A percentile compares a stretch with the other conserved stretches of the same genome.
These are phyloP conservation scores for Penicillium olsonii DNA, from an alignment of 2,329 filamentous ascomycete genomes.

Conservation along the genomic window DNA sequence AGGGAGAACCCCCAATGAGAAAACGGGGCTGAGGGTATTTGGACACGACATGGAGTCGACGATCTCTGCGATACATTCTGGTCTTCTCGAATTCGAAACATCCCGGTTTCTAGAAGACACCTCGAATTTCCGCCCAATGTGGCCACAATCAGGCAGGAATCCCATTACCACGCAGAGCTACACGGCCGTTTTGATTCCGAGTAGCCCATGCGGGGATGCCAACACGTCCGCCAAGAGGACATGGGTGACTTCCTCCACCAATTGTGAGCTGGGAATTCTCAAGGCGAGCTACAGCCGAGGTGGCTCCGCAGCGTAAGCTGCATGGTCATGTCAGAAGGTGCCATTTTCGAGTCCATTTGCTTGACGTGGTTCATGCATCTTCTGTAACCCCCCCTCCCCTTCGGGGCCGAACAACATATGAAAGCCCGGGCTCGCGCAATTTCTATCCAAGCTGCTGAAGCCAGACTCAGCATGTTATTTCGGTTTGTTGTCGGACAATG, in stretches of 20 bases:
- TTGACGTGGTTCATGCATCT: constrained; percentile 7
- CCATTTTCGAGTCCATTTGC: background rate
- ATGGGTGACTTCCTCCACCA: background rate
- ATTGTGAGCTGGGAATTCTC: background rate
- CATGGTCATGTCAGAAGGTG: constrained; percentile 7
- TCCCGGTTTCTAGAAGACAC: background rate
- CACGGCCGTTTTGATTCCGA: background rate
- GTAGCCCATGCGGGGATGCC: background rate
- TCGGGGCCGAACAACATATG: background rate
- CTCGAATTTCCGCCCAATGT: background rate
- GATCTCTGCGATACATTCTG: no score
- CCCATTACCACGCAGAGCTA: background rate
- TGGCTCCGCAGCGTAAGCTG: constrained; percentile 4
- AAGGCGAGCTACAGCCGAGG: background rate
- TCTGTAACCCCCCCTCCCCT: background rate
- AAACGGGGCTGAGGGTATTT: background rate
- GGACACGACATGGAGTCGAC: no score
- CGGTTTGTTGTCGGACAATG: background rate
- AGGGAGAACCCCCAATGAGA: no score
- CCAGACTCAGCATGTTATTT: constrained; percentile 1
- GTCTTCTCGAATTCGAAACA: no score
- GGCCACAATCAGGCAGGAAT: background rate
- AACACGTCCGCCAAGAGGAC: background rate
- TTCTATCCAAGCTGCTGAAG: background rate
- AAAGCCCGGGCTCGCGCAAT: background rate